phyloP scores from a whole-genome alignment of 306 rosid genomes.

The Pterocarpus macrocarpus region DNA sequence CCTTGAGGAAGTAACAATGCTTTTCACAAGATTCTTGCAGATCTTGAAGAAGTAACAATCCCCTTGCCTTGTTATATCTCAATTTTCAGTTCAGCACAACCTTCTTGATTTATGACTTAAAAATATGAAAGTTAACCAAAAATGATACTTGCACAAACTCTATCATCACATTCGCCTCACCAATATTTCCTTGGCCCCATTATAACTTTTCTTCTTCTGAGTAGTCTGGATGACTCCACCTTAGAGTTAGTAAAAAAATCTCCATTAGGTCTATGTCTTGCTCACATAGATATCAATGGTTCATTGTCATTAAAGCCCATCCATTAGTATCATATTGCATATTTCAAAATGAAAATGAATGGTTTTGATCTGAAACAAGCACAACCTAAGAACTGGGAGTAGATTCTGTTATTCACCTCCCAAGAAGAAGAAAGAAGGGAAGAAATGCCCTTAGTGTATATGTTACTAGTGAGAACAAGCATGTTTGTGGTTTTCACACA shows the following conservation, averaged over 20 bases:
- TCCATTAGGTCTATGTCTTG: neutral
- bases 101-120: neutral
- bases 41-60: conserved; percentile 78
- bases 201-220: too few species aligned
- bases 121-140: neutral
- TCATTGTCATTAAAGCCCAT: too few species aligned
- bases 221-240: too few species aligned
- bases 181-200: too few species aligned
- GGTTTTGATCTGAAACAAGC: too few species aligned
- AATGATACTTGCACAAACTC: neutral
- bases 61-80: neutral
- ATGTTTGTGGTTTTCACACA: too few species aligned
- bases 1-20: conserved; percentile 81
- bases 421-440: neutral
- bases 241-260: too few species aligned
- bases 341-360: too few species aligned
- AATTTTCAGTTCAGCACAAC: conserved; percentile 4
- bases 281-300: neutral
- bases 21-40: conserved; percentile 74
- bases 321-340: too few species aligned
- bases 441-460: neutral
- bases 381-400: neutral
- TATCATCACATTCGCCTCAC: neutral
- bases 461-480: neutral
- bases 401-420: neutral